phyloP scores from a whole-genome alignment of 768 basidiomycete species.

The Suillus fuscotomentosus region DNA sequence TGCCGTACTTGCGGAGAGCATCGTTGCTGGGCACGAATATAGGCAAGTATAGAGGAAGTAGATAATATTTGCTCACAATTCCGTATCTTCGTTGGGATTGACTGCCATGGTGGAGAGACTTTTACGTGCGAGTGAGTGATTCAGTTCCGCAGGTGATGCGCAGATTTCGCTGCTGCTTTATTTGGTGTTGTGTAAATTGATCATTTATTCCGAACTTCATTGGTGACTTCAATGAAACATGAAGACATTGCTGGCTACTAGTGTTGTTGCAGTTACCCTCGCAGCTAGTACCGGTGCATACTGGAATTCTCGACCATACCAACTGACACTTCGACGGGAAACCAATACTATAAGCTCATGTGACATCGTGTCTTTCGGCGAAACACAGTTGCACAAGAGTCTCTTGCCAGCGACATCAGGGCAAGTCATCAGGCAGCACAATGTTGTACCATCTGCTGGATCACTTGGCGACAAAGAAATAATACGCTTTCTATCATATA shows the following conservation, averaged over 20 bases:
- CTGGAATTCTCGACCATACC: neutral
- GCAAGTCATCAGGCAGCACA: neutral
- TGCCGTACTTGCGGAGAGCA: conserved; percentile 88
- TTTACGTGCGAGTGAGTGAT: neutral
- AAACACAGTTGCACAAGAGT: neutral
- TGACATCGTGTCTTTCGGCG: neutral
- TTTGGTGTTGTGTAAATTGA: neutral
- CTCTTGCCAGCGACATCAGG: neutral
- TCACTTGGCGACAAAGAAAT: neutral
- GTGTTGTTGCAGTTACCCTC: neutral
- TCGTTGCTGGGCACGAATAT: conserved; percentile 67
- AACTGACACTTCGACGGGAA: neutral
- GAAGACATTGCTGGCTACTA: neutral
- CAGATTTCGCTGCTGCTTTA: neutral
- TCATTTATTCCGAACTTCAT: neutral
- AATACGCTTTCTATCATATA: neutral
- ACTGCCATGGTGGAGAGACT: conserved; percentile 47
- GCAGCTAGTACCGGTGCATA: neutral
- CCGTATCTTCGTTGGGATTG: conserved; percentile 91
- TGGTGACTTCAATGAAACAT: neutral
- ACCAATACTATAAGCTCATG: neutral
- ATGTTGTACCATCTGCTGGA: neutral
- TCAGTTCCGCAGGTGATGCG: neutral
- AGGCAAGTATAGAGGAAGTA: neutral
- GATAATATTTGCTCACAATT: conserved; percentile 66